Conservation (phyloP, 1,284 basidiomycete genomes). For the Coniferiporia sulphurascens region DNA sequence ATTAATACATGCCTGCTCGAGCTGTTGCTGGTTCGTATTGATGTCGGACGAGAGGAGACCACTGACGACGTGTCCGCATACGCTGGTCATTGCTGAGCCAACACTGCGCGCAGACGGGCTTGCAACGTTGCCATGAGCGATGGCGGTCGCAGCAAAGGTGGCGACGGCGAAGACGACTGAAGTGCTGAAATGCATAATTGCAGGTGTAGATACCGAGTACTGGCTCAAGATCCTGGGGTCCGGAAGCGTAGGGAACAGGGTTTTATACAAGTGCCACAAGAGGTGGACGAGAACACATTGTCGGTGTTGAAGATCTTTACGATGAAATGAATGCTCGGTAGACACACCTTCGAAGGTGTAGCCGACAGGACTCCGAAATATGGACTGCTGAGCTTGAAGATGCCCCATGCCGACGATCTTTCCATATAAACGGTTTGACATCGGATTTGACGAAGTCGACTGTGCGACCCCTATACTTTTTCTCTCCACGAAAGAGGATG, state of each 20-base stretch:
- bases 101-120: not conserved
- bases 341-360: not conserved
- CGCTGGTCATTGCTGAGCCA: not conserved
- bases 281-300: no score
- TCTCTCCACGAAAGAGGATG: not conserved
- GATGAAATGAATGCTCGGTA: not conserved
- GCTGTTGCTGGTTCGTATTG: slow-evolving; percentile 4
- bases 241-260: not conserved
- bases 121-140: not conserved
- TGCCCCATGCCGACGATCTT: not conserved
- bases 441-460: not conserved
- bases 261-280: not conserved
- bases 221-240: no score
- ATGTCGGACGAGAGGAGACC: not conserved
- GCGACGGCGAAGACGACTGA: not conserved
- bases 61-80: not conserved
- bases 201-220: no score
- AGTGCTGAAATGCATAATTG: not conserved
- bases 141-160: not conserved
- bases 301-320: no score
- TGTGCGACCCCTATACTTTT: not conserved
- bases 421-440: not conserved
- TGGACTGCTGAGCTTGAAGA: not conserved
- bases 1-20: not conserved
- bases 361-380: not conserved